Base-by-base conservation (phyloP, 2,329 filamentous ascomycete species). In the Trichophyton verrucosum region DNA sequence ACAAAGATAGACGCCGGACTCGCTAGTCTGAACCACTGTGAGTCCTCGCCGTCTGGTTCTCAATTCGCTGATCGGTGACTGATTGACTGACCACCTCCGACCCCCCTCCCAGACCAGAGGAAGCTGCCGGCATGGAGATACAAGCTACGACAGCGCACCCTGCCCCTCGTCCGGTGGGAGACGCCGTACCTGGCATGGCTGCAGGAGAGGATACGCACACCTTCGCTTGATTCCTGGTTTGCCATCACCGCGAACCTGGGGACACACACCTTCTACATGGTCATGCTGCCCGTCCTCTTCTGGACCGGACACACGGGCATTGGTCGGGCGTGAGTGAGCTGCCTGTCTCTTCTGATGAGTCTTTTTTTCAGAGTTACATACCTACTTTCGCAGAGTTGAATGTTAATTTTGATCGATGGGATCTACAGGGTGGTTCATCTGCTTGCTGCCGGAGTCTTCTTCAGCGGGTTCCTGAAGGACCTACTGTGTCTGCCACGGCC, bases 201-300 rank as follows among this genome's bases (percentile, higher is more conserved):
- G 70, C 94, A 99, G 80, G 82, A 86, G 66, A 84, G 80, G 71
- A 75, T 92, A 72, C 88, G 92, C 69, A 87, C 89, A 20, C 89
- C 90, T 0, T 82, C 88, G 7, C 85, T 97, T 69, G 94, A 99
- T 75, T 89, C 89, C 64, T 99, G 96, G 78, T 99, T 99, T 75
- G 92, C 94, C 58, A 89, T 95, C 66, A 95, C 91, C 0, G 94
- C 94, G 65, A 99, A 97, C 74, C 82, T 97, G 60, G 90, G 94
- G 66, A 99, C 94, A 0, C 94, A 99, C 75, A 99, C 94, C 0
- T 97, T 96, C 78, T 99, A 96, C 80, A 97, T 97, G 91, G 82
- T 96, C 66, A 87, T 90, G 62, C 78, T 99, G 69, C 94, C 94
- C 4, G 89, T 97, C 65, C 82, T 96, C 67, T 97, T 97, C 78